Evolutionary conservation across 2,329 filamentous ascomycete species (phyloP).

Genomic region (Ilyonectria robusta): DNA sequence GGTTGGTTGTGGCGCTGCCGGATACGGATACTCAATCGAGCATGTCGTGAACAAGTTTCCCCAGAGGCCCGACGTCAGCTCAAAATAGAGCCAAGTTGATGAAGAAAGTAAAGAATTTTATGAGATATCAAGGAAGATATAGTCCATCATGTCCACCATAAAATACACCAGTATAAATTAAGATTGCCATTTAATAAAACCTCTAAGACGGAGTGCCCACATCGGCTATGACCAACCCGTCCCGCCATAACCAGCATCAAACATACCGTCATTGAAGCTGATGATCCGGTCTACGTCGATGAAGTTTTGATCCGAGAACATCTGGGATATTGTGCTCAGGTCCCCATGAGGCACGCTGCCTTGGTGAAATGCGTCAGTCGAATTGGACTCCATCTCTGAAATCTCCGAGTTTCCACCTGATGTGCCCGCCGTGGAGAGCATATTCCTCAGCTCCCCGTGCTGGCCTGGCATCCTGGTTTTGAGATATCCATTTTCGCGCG

Average conservation of each 20-base stretch:
- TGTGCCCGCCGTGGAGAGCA: not conserved
- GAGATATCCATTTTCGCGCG: not conserved
- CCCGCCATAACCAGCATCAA: not conserved
- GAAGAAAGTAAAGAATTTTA: not conserved
- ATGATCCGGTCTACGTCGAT: not conserved
- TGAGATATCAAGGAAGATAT: not conserved
- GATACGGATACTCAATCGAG: conserved; percentile 7
- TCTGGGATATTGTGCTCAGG: not conserved
- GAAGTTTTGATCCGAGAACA: not conserved
- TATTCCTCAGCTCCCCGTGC: not conserved
- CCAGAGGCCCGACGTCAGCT: conserved; percentile 3
- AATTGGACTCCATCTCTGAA: not conserved
- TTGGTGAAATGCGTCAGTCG: not conserved
- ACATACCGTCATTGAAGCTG: not conserved
- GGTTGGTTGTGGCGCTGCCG: conserved; percentile 6
- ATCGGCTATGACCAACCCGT: not conserved
- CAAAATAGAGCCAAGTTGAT: not conserved
- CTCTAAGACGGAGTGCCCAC: not conserved
- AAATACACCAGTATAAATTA: not conserved
- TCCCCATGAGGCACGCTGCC: not conserved
- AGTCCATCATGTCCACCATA: not conserved
- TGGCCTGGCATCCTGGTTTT: not conserved
- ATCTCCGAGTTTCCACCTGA: not conserved
- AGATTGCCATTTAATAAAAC: not conserved
- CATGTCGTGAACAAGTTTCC: conserved; percentile 7